Percentiles rank a stretch among this genome's conserved stretches.
Evolutionary conservation across 345 rosid species (phyloP).

Genomic region (Adansonia digitata): DNA sequence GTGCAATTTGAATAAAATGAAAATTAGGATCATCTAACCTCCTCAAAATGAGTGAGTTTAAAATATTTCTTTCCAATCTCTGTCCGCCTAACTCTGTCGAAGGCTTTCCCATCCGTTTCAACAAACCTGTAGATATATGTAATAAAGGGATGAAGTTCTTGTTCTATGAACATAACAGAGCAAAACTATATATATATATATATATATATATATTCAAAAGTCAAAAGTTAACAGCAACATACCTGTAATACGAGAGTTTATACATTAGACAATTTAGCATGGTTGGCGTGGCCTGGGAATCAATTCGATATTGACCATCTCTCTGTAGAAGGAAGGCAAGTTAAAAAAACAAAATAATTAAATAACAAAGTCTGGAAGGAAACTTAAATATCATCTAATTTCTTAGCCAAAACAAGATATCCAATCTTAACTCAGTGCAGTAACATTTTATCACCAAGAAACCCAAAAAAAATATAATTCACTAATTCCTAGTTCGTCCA

Average conservation of each 20-base stretch:
- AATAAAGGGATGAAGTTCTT: background rate
- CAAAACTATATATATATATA: background rate
- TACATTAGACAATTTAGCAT: slow-evolving; percentile 63
- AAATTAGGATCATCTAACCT: slow-evolving; percentile 44
- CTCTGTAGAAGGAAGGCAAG: slow-evolving; percentile 43
- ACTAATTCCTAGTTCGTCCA: background rate
- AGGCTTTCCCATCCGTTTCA: slow-evolving; percentile 91
- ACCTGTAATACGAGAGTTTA: slow-evolving; percentile 98
- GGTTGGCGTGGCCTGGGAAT: slow-evolving; percentile 66
- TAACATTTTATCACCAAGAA: background rate
- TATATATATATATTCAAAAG: background rate
- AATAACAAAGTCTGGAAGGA: background rate
- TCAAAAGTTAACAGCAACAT: slow-evolving; percentile 11
- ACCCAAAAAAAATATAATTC: background rate
- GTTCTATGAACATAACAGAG: background rate
- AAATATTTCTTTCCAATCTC: slow-evolving; percentile 95
- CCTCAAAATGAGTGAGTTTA: slow-evolving; percentile 91
- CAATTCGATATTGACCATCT: slow-evolving; percentile 94
- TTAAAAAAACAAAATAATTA: background rate
- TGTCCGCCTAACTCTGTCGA: slow-evolving; percentile 83
- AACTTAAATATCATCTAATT: background rate
- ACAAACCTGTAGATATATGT: slow-evolving; percentile 63
- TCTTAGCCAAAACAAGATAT: too few relatives aligned
- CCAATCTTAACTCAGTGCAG: background rate
- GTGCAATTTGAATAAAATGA: background rate